A percentile compares a stretch with the other conserved stretches of the same genome.
Conservation (phyloP, 768 basidiomycete species). For the Hygrocybe punicea region DNA sequence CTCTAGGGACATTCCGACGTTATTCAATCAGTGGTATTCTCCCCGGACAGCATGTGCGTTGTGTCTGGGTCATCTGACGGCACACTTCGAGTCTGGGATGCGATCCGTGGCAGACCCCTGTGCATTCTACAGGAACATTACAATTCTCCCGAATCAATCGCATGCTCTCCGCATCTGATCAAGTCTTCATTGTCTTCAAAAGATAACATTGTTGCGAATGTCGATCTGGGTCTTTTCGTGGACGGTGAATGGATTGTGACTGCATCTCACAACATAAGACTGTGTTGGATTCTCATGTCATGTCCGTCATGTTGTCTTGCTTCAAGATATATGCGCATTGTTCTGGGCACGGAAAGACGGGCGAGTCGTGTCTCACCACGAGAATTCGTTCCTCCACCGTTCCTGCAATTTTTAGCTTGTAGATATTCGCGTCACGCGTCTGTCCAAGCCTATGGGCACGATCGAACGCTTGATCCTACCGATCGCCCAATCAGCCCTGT, state of each 20-base stretch:
- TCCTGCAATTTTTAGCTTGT: constrained; percentile 80
- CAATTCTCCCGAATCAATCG: not conserved
- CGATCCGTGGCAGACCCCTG: not conserved
- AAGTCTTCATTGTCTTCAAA: not conserved
- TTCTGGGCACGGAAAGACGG: not conserved
- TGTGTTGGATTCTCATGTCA: not conserved
- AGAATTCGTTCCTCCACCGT: constrained; percentile 90
- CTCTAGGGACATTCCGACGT: not conserved
- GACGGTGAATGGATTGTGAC: not conserved
- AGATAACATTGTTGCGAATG: not conserved
- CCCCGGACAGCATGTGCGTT: constrained; percentile 22
- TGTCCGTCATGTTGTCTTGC: not conserved
- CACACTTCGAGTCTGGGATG: constrained; percentile 22
- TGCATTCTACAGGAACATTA: not conserved
- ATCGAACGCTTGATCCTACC: constrained; percentile 88
- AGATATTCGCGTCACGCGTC: constrained; percentile 79
- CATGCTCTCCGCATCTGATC: not conserved
- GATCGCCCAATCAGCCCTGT: not conserved
- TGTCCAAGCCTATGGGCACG: constrained; percentile 90
- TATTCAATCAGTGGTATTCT: constrained; percentile 23
- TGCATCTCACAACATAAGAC: not conserved
- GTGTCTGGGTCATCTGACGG: constrained; percentile 18
- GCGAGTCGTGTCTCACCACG: constrained; percentile 36
- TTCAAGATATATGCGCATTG: not conserved
- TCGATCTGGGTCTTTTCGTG: not conserved